Base-by-base conservation (phyloP, 106 monocot species). In the Iris macrosiphon region DNA sequence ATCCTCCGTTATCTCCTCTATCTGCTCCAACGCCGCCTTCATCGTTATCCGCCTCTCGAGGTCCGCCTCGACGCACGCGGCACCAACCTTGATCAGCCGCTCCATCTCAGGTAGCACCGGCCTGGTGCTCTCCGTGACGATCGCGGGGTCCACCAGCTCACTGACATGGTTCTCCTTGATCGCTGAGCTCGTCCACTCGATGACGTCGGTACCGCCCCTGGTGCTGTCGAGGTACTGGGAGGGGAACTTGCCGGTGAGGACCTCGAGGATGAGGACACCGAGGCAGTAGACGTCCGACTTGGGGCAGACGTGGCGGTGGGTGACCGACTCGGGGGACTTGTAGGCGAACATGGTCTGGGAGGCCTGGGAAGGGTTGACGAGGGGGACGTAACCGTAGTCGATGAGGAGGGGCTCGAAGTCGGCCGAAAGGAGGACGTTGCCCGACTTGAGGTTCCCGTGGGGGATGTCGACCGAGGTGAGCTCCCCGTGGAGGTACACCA, bases 221-320 rank as follows among this genome's bases (percentile, higher is more conserved):
- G 64, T 55, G 68, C 60, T 74, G 45, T 64, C 63, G 7, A 78
- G 61, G 56, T 93, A 93, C 64, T 77, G 84, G 7, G 83, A 72
- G 1, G 93, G 93, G 66, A 78, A 84, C 55, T 84, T 88, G 4
- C 93, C 93, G 19, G 80, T 81, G 65, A 93, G 73, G 51, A 88
- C 60, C 77, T 93, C 93, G 51, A 93, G 77, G 63, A 94, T 55
- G 56, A 94, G 22, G 73, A 94, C 59, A 43, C 88, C 93, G 63
- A 94, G 72, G 75, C 84, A 88, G 66, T 81, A 88, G 27, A 94
- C 88, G 65, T 94, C 93, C 40, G 88, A 68, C 25, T 84, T 81
- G 31, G 54, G 26, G 62, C 57, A 63, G 13, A 81, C 46, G 58
- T 61, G 77, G 52, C 54, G 75, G 44, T 68, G 13, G 23, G 40